These are phyloP conservation scores for Apostasia shenzhenica DNA, from an alignment of 106 monocot species.

Conservation along the genomic window DNA sequence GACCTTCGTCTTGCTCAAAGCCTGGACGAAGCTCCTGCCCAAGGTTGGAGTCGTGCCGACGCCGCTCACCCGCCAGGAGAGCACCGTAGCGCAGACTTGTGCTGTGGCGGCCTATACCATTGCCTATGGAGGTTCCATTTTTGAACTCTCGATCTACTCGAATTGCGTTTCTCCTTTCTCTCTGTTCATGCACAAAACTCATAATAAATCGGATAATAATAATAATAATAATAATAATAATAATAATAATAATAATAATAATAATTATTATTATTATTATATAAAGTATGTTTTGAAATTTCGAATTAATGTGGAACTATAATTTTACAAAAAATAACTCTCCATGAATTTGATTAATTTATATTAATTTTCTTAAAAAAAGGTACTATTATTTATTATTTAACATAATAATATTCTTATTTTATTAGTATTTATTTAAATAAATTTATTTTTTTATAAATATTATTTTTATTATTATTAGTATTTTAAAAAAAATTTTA, in stretches of 20 bases:
- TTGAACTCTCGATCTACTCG: not conserved
- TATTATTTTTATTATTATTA: not conserved
- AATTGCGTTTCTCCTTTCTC: not conserved
- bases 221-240: too few species aligned
- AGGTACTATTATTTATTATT: too few species aligned
- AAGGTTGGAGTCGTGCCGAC: conserved; percentile 8
- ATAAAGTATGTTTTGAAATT: not conserved
- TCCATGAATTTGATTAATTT: too few species aligned
- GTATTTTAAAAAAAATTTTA: not conserved
- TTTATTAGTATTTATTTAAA: not conserved
- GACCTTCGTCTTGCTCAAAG: conserved; percentile 15
- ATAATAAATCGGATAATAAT: too few species aligned
- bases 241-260: not conserved
- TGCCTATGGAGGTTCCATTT: conserved; percentile 15
- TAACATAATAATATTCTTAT: too few species aligned
- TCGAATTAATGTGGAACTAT: too few species aligned
- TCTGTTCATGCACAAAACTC: not conserved
- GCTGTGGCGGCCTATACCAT: conserved; percentile 20
- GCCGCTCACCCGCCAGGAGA: conserved; percentile 34
- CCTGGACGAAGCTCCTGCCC: conserved; percentile 14
- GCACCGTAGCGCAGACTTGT: conserved; percentile 29
- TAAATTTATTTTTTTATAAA: not conserved
- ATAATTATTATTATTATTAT: not conserved
- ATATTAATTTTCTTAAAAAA: too few species aligned
- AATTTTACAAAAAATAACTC: too few species aligned